Conservation (phyloP, 805 yeast species). For the Suhomyces vadensis region DNA sequence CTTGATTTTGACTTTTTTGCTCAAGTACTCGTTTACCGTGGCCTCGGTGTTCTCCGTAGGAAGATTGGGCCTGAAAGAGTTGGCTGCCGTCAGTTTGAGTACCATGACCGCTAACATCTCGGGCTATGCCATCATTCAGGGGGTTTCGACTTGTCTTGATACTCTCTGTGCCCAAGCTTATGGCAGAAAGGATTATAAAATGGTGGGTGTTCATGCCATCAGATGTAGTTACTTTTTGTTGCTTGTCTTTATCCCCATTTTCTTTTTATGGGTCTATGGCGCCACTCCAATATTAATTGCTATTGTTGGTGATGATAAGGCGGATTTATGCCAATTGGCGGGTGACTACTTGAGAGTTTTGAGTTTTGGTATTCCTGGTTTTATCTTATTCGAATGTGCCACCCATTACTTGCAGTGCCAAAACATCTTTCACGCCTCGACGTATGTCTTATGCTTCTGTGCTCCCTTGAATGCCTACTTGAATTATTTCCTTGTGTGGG, state of each 20-base stretch:
- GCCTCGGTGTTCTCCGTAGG: slow-evolving; percentile 81
- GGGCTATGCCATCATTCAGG: slow-evolving; percentile 74
- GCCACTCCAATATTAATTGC: slow-evolving; percentile 49
- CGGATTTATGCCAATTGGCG: slow-evolving; percentile 49
- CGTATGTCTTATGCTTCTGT: slow-evolving; percentile 65
- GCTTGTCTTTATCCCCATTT: slow-evolving; percentile 54
- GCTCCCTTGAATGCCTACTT: slow-evolving; percentile 72
- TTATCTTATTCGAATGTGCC: slow-evolving; percentile 67
- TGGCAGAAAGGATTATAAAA: slow-evolving; percentile 63
- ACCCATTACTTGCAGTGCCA: slow-evolving; percentile 76
- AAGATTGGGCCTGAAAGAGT: slow-evolving; percentile 64
- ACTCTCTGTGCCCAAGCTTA: slow-evolving; percentile 78
- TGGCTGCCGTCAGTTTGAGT: slow-evolving; percentile 75
- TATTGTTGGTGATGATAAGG: slow-evolving; percentile 14
- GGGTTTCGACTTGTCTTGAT: slow-evolving; percentile 76
- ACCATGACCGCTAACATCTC: slow-evolving; percentile 78
- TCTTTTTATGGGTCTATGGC: slow-evolving; percentile 59
- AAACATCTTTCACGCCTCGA: slow-evolving; percentile 78
- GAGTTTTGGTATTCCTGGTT: slow-evolving; percentile 71
- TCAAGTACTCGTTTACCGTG: slow-evolving; percentile 72
- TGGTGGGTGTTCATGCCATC: slow-evolving; percentile 69
- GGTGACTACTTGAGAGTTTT: slow-evolving; percentile 56
- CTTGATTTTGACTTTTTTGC: slow-evolving; percentile 61
- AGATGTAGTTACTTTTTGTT: slow-evolving; percentile 62
- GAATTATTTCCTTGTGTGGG: slow-evolving; percentile 74